phyloP scores from a whole-genome alignment of 2,329 filamentous ascomycete genomes.

The Coniochaeta sp. region DNA sequence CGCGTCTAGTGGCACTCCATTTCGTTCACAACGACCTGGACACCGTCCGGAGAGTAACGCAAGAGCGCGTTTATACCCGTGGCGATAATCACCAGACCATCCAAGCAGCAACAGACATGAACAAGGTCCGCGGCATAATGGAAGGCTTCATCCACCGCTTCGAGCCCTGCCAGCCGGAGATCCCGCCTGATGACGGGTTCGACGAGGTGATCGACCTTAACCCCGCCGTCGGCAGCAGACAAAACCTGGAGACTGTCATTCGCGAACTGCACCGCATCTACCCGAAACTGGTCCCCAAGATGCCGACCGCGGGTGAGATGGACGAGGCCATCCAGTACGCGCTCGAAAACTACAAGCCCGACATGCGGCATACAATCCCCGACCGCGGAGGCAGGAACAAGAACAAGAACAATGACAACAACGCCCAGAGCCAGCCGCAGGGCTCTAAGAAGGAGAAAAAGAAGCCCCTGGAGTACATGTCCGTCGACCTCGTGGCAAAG shows the following conservation, averaged over 20 bases:
- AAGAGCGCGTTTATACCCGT: slow-evolving; percentile 69
- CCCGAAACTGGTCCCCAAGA: slow-evolving; percentile 62
- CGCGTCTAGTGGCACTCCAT: slow-evolving; percentile 76
- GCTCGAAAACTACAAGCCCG: slow-evolving; percentile 68
- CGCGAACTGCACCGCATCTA: slow-evolving; percentile 65
- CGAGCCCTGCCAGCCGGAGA: slow-evolving; percentile 62
- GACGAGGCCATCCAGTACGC: slow-evolving; percentile 73
- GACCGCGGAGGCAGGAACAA: slow-evolving; percentile 41
- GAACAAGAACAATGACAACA: slow-evolving; percentile 27
- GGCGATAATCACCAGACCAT: slow-evolving; percentile 99
- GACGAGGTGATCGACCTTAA: slow-evolving; percentile 81
- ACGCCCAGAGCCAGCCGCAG: slow-evolving; percentile 24
- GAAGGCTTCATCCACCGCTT: slow-evolving; percentile 86
- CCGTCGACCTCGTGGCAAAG: slow-evolving; percentile 35
- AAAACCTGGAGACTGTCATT: slow-evolving; percentile 78
- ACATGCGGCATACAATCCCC: slow-evolving; percentile 68
- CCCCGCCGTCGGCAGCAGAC: slow-evolving; percentile 65
- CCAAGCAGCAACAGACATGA: slow-evolving; percentile 65
- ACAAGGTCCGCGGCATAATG: slow-evolving; percentile 86
- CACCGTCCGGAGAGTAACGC: slow-evolving; percentile 66
- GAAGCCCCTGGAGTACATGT: slow-evolving; percentile 49
- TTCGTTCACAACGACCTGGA: slow-evolving; percentile 77
- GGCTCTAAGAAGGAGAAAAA: slow-evolving; percentile 31
- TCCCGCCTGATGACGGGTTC: slow-evolving; percentile 71
- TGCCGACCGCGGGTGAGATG: slow-evolving; percentile 67